phyloP scores from a whole-genome alignment of 768 basidiomycete species.

The Boletus bicolor region DNA sequence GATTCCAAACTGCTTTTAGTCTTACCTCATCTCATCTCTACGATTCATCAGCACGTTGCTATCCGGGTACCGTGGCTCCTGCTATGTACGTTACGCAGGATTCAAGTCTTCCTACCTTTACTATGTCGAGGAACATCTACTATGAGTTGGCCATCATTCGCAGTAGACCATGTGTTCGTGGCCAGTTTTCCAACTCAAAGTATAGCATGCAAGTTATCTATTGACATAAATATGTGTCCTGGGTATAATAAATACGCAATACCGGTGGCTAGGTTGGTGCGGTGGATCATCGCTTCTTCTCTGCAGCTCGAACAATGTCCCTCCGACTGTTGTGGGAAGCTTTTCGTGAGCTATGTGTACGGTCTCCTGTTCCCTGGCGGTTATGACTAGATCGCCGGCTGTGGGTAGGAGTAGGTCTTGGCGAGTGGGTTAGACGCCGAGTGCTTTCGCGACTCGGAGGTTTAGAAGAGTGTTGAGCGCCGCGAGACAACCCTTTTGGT shows the following conservation, averaged over 20 bases:
- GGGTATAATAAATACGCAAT: slow-evolving; percentile 16
- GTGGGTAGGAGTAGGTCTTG: slow-evolving; percentile 11
- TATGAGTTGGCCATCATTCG: not conserved
- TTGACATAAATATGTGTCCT: slow-evolving; percentile 20
- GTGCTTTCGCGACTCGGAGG: slow-evolving; percentile 6
- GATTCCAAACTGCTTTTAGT: not conserved
- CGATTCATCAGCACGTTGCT: slow-evolving; percentile 3
- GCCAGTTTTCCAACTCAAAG: not conserved
- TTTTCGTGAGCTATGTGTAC: slow-evolving; percentile 19
- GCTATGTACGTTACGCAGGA: not conserved
- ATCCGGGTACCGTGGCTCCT: not conserved
- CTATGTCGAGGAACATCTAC: slow-evolving; percentile 1
- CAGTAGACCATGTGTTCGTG: not conserved
- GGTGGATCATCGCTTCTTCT: slow-evolving; percentile 7
- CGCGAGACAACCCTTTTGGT: slow-evolving; percentile 2
- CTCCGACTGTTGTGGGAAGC: slow-evolving; percentile 14
- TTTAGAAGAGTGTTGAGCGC: slow-evolving; percentile 12
- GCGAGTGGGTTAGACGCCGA: slow-evolving; percentile 14
- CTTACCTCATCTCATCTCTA: not conserved
- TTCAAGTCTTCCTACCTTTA: not conserved
- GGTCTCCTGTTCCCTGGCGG: slow-evolving; percentile 5
- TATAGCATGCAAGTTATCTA: slow-evolving; percentile 7
- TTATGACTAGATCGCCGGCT: slow-evolving; percentile 21
- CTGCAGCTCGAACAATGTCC: slow-evolving; percentile 1
- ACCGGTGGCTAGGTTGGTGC: not conserved